phyloP scores from a whole-genome alignment of 805 yeast species.

The Cyberlindnera samutprakarnensis region DNA sequence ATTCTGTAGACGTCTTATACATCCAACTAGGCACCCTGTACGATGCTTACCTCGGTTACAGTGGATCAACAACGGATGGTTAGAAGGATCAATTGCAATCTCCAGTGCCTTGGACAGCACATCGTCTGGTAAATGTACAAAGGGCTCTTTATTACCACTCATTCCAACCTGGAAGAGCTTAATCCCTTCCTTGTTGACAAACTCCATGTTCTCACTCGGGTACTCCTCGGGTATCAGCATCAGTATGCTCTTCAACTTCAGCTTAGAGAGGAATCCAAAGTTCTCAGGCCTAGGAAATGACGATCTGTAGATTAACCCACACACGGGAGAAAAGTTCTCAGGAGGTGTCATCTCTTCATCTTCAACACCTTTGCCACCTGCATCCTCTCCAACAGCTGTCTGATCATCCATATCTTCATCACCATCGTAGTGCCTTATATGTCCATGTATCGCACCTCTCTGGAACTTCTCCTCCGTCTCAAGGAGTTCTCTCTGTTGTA shows the following conservation, averaged over 20 bases:
- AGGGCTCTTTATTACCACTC: constrained; percentile 94
- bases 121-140: constrained; percentile 65
- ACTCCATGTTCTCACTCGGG: constrained; percentile 67
- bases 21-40: constrained; percentile 94
- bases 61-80: constrained; percentile 89
- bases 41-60: constrained; percentile 96
- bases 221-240: constrained; percentile 90
- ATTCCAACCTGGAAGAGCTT: constrained; percentile 80
- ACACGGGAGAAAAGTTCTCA: constrained; percentile 85
- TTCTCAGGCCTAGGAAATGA: constrained; percentile 87
- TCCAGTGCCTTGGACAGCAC: constrained; percentile 74
- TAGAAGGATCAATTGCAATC: constrained; percentile 73
- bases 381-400: constrained; percentile 15
- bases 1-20: constrained; percentile 76
- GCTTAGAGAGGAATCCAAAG: constrained; percentile 55
- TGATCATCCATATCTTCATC: constrained; percentile 1
- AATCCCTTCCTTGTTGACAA: constrained; percentile 54
- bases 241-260: constrained; percentile 65
- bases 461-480: neutral
- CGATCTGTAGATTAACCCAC: constrained; percentile 71
- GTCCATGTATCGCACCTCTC: neutral
- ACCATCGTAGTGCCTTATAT: neutral
- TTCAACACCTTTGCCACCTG: constrained; percentile 12
- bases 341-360: constrained; percentile 56
- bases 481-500: neutral